Evolutionary conservation across 352 stramenopile species (phyloP).

Genomic region (Pythium dissotocum): DNA sequence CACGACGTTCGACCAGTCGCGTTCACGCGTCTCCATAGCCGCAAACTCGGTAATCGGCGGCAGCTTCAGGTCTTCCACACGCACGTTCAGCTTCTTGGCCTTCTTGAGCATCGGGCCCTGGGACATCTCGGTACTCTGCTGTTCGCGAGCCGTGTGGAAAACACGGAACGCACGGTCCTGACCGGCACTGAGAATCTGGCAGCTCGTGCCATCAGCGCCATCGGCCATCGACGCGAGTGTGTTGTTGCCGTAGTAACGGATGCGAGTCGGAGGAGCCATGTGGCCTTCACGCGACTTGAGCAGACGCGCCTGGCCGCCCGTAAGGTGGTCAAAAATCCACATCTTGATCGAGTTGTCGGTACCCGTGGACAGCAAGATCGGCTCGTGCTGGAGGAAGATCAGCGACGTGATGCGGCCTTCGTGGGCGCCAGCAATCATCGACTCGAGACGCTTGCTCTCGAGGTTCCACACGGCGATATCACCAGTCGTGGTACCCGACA

Average conservation of each 20-base stretch:
- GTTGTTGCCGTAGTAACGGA: constrained; percentile 92
- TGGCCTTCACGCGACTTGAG: constrained; percentile 90
- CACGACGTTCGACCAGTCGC: constrained; percentile 94
- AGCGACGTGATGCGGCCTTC: constrained; percentile 74
- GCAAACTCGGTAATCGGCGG: constrained; percentile 92
- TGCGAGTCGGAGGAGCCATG: constrained; percentile 75
- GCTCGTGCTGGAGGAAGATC: constrained; percentile 87
- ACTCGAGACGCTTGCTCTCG: constrained; percentile 84
- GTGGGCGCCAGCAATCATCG: constrained; percentile 74
- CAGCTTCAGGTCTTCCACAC: constrained; percentile 88
- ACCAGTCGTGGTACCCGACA: constrained; percentile 70
- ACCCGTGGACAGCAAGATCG: constrained; percentile 84
- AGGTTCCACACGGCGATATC: constrained; percentile 92
- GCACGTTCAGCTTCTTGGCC: constrained; percentile 86
- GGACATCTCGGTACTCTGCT: constrained; percentile 89
- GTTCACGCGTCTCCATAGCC: constrained; percentile 85
- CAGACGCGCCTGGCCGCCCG: constrained; percentile 76
- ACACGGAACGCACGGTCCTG: constrained; percentile 90
- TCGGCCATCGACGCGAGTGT: constrained; percentile 84
- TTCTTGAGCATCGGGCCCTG: constrained; percentile 92
- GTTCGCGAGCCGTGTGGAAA: constrained; percentile 90
- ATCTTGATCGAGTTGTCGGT: constrained; percentile 92
- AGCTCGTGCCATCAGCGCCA: constrained; percentile 82
- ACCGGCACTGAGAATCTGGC: constrained; percentile 90
- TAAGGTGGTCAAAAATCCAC: constrained; percentile 93